These are phyloP conservation scores for Colletotrichum plurivorum DNA, from an alignment of 2,329 filamentous ascomycete genomes.

Conservation along the genomic window DNA sequence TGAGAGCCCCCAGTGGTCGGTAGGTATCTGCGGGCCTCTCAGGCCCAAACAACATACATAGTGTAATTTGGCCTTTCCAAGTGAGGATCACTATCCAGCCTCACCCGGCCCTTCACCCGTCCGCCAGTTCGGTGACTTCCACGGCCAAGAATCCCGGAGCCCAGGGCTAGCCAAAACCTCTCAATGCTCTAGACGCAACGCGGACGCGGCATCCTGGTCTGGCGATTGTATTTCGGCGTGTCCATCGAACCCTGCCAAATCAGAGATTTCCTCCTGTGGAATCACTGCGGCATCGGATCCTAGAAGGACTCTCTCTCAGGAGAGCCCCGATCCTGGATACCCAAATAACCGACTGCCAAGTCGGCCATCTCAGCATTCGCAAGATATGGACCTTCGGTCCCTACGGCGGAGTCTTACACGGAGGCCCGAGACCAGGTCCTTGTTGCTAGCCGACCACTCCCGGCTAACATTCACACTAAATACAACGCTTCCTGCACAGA, in stretches of 20 bases:
- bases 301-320: background rate
- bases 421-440: conserved; percentile 26
- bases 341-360: conserved; percentile 1
- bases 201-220: conserved; percentile 2
- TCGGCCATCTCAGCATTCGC: conserved; percentile 15
- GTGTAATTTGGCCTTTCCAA: background rate
- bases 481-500: conserved; percentile 9
- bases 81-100: too few relatives aligned
- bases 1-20: background rate
- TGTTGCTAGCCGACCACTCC: conserved; percentile 27
- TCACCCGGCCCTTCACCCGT: background rate
- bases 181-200: background rate
- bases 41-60: background rate
- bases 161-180: background rate
- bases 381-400: conserved; percentile 27
- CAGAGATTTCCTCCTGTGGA: background rate
- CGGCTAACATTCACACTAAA: background rate
- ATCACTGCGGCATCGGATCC: background rate
- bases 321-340: conserved; percentile 1
- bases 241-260: background rate
- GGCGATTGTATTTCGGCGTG: background rate
- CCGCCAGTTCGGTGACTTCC: conserved; percentile 11
- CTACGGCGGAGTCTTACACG: conserved; percentile 24
- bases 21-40: conserved; percentile 10
- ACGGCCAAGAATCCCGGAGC: conserved; percentile 2